Conservation (phyloP, 225 moss, liverwort and hornwort species). For the Polytrichum commune region DNA sequence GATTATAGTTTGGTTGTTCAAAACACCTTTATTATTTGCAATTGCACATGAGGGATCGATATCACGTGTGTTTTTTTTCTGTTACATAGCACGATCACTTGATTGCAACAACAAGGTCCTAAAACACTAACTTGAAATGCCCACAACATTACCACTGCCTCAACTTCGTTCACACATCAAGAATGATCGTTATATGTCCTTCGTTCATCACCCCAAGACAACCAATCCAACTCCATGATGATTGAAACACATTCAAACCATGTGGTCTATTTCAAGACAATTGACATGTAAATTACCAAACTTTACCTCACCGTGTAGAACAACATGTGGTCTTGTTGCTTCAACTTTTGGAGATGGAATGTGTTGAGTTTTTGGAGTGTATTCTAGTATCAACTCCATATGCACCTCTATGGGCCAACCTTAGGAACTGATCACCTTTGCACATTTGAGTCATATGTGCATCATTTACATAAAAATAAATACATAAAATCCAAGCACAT, state of each 20-base stretch:
- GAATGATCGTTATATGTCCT: no score
- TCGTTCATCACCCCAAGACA: no score
- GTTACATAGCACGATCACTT: not conserved
- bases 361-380: constrained; percentile 4
- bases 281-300: no score
- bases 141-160: no score
- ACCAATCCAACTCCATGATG: no score
- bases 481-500: constrained; percentile 53
- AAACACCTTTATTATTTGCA: no score
- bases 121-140: not conserved
- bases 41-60: not conserved
- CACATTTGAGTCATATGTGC: constrained; percentile 32
- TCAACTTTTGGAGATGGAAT: constrained; percentile 33
- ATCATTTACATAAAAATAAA: constrained; percentile 18
- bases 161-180: no score
- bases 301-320: not conserved
- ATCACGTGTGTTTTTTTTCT: not conserved
- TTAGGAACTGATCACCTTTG: constrained; percentile 20
- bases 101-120: constrained; percentile 38
- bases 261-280: no score
- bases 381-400: constrained; percentile 36
- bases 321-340: constrained; percentile 28
- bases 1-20: no score
- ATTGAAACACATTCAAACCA: no score
- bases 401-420: constrained; percentile 50